These are phyloP conservation scores for Russula virescens DNA, from an alignment of 768 basidiomycete species.

Conservation along the genomic window DNA sequence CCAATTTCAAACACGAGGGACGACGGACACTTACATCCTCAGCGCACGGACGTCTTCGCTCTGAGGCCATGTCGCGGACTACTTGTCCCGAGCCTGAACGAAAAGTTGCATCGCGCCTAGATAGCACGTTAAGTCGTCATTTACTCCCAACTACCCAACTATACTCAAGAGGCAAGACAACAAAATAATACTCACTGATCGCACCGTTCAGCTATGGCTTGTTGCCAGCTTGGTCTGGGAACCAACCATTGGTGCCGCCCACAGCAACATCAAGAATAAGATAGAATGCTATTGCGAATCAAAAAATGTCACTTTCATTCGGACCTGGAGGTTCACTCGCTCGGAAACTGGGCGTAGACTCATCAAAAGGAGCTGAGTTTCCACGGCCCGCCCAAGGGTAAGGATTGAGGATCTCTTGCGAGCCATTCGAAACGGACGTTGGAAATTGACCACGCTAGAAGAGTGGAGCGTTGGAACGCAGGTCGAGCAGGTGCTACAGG, in stretches of 20 bases:
- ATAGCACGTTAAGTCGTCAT: too few relatives aligned
- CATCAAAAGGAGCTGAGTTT: conserved; percentile 79
- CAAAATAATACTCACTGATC: conserved; percentile 23
- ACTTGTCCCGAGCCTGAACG: conserved; percentile 48
- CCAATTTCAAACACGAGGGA: background rate
- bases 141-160: too few relatives aligned
- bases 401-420: conserved; percentile 52
- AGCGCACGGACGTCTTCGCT: conserved; percentile 58
- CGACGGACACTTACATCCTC: conserved; percentile 48
- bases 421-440: conserved; percentile 47
- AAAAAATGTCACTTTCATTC: background rate
- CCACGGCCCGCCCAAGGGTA: conserved; percentile 71
- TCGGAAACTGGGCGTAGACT: conserved; percentile 38
- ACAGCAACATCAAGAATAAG: conserved; percentile 78
- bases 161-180: too few relatives aligned
- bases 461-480: conserved; percentile 73
- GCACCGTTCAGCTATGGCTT: conserved; percentile 83
- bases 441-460: conserved; percentile 75
- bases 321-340: background rate
- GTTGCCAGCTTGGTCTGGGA: conserved; percentile 71
- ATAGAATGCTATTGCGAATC: conserved; percentile 58
- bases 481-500: conserved; percentile 61
- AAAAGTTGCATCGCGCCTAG: conserved; percentile 69
- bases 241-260: conserved; percentile 90
- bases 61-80: conserved; percentile 71